These are phyloP conservation scores for Sisymbrium altissimum DNA, from an alignment of 345 rosid genomes.

Conservation along the genomic window DNA sequence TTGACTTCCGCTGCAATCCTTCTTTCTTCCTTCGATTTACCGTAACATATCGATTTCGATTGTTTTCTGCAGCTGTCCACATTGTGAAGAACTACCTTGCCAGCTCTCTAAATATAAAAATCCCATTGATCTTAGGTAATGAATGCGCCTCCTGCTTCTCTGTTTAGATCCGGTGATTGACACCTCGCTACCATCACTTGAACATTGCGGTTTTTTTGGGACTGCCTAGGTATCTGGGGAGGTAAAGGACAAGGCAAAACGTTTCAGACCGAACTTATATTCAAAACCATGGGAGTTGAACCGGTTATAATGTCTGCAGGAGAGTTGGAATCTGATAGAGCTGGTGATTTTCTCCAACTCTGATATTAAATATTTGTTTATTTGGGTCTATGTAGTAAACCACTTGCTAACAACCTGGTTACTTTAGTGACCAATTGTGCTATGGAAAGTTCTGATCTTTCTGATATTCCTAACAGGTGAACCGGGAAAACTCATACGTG, in stretches of 20 bases:
- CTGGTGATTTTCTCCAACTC: conserved; percentile 47
- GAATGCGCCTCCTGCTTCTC: not conserved
- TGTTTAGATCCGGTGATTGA: not conserved
- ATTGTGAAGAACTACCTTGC: conserved; percentile 92
- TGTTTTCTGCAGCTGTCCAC: conserved; percentile 59
- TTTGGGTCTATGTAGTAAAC: not conserved
- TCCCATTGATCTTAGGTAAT: conserved; percentile 86
- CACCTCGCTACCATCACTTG: conserved; percentile 11
- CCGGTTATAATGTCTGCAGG: conserved; percentile 97
- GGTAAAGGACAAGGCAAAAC: conserved; percentile 99
- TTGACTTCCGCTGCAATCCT: not conserved
- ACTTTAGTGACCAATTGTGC: not conserved
- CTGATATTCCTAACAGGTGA: conserved; percentile 51
- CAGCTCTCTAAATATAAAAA: conserved; percentile 56
- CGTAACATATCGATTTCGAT: not conserved
- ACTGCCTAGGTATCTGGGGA: conserved; percentile 79
- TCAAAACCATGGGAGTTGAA: conserved; percentile 86
- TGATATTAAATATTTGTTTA: not conserved
- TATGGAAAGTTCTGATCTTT: not conserved
- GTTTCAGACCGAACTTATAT: conserved; percentile 91
- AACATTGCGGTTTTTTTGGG: not conserved
- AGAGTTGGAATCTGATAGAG: conserved; percentile 91
- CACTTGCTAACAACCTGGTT: not conserved
- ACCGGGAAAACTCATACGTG: conserved; percentile 89
- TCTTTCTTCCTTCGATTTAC: not conserved